Base-by-base conservation (phyloP, 208 protist genomes). In the Acanthamoeba quina region DNA sequence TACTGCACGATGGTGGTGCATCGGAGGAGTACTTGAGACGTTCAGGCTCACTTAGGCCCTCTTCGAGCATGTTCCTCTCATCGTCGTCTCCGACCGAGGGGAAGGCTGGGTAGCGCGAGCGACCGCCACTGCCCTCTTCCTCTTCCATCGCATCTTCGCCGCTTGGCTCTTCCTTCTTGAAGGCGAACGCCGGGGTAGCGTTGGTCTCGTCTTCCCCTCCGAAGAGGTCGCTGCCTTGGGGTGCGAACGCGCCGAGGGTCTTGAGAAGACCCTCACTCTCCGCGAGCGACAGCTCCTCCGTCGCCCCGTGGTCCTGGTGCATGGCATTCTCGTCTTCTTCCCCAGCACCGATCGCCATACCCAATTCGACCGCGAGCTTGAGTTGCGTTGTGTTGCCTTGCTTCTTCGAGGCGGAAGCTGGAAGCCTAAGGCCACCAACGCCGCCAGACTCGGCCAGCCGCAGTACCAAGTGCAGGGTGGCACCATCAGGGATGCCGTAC, bases 241-340 rank as follows among this genome's bases (percentile, higher is more conserved):
- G 24, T 37, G 7, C 21, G 17, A 52, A 31, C 37, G 37, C 41
- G 5, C 72, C 72, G 13, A 82, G 72, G 31, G 41, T 52, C 72
- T 17, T 82, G 21, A 82, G 72, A 15, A 82, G 29, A 26, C 41
- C 72, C 37, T 82, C 37, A n/a, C 72, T 82, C 41, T 82, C 72
- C 29, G 5, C 72, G 5, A 52, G 72, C 1, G 72, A 52, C 41
- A 82, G 72, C 10, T 82, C 72, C 2, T 37, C 24, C 9, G 64
- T 72, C 7, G 29, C 24, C n/a, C 29, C 9, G 64, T 37, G 29
- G 29, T 54, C 41, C 17, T 78, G 21, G 11, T 5, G 24, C 21
- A 82, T 29, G 17, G 15, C 41, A 24, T 78, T 78, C 6, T 44
- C 19, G 70, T n/a, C 72, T 15, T 54, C 44, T 3, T 52, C 44